Percentiles rank a stretch among this genome's conserved stretches.
These are phyloP conservation scores for Penicillium bialowiezense DNA, from an alignment of 495 filamentous ascomycete genomes.

Conservation along the genomic window DNA sequence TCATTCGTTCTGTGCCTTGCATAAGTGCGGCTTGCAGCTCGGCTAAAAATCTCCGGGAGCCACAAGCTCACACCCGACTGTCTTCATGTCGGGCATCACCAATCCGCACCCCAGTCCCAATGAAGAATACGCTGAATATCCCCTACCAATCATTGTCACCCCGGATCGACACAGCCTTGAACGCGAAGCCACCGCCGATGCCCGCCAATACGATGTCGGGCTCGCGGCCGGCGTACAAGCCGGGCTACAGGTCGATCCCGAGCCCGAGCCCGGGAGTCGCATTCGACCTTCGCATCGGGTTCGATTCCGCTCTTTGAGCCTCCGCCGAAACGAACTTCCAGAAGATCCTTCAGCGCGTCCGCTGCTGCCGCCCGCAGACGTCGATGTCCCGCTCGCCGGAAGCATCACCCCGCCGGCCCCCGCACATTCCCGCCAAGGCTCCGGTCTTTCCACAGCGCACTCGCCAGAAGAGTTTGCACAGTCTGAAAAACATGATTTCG, in stretches of 20 bases:
- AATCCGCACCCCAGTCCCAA: conserved; percentile 24
- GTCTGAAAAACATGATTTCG: conserved; percentile 15
- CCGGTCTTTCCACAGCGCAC: conserved; percentile 9
- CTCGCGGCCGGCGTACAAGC: no score
- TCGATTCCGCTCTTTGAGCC: conserved; percentile 24
- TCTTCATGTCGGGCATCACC: conserved; percentile 22
- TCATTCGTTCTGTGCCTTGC: conserved; percentile 2
- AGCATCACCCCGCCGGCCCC: conserved; percentile 29
- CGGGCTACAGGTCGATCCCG: no score
- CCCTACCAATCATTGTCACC: conserved; percentile 12
- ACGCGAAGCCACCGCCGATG: conserved; percentile 17
- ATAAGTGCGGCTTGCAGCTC: conserved; percentile 2
- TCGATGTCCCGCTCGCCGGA: conserved; percentile 18
- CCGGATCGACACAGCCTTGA: conserved; percentile 13
- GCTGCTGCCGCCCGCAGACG: conserved; percentile 18
- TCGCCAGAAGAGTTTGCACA: conserved; percentile 6
- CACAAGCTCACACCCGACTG: background rate
- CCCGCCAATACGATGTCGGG: conserved; percentile 13
- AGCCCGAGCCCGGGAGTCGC: background rate
- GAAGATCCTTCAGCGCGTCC: conserved; percentile 14
- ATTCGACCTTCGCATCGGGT: conserved; percentile 19
- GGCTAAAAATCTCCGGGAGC: background rate
- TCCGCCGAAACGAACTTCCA: background rate
- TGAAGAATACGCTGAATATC: conserved; percentile 25
- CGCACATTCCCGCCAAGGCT: conserved; percentile 17